phyloP scores from a whole-genome alignment of 768 basidiomycete genomes.

The Tulasnella sp. region DNA sequence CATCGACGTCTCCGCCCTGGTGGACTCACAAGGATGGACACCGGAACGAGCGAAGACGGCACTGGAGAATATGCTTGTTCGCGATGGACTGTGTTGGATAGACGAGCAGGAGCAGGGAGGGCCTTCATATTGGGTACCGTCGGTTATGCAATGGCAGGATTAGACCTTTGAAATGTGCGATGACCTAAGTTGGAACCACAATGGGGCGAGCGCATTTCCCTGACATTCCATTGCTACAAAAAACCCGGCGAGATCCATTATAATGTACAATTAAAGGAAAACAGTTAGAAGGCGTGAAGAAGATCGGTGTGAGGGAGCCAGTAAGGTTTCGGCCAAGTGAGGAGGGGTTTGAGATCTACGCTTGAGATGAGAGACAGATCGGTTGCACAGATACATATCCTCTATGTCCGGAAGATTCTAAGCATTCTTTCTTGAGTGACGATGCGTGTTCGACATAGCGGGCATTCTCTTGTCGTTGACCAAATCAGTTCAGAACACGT shows the following conservation, averaged over 20 bases:
- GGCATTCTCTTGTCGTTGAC: constrained; percentile 73
- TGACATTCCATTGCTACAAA: not conserved
- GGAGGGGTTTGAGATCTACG: too few relatives aligned
- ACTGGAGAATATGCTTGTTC: constrained; percentile 78
- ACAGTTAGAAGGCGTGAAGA: not conserved
- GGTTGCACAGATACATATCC: not conserved
- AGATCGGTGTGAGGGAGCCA: not conserved
- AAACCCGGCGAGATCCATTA: not conserved
- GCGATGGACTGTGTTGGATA: constrained; percentile 90
- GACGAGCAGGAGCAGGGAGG: constrained; percentile 71
- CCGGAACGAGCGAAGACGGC: constrained; percentile 62
- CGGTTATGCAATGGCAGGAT: constrained; percentile 73
- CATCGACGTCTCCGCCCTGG: constrained; percentile 52
- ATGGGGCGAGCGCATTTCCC: too few relatives aligned
- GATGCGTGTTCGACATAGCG: constrained; percentile 79
- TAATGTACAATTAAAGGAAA: not conserved
- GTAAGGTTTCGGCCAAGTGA: not conserved
- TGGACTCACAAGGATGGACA: constrained; percentile 56
- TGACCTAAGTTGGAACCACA: too few relatives aligned
- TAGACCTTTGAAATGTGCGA: not conserved
- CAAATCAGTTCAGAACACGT: constrained; percentile 69
- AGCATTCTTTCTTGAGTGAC: constrained; percentile 71
- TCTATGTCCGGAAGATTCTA: constrained; percentile 53
- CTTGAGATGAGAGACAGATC: too few relatives aligned
- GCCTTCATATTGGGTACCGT: constrained; percentile 77